These are phyloP conservation scores for Apophysomyces elegans DNA, from an alignment of 371 early-diverging fungal species.

Conservation along the genomic window DNA sequence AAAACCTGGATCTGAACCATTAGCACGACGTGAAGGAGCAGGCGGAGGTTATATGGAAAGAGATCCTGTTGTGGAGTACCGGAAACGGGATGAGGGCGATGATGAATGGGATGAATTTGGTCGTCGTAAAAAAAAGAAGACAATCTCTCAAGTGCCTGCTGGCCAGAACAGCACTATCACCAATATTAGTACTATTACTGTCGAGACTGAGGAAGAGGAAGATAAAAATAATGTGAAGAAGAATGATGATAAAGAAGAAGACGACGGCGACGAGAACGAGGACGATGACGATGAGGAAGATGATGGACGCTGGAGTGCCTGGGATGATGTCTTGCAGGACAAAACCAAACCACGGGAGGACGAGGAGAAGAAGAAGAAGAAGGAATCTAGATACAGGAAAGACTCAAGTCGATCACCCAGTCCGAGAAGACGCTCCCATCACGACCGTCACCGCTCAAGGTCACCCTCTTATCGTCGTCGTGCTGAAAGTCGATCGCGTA, in stretches of 20 bases:
- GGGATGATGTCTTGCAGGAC: slow-evolving; percentile 32
- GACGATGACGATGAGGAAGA: slow-evolving; percentile 35
- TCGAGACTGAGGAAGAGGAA: too few relatives aligned
- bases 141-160: slow-evolving; percentile 5
- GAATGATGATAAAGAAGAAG: slow-evolving; percentile 3
- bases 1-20: slow-evolving; percentile 29
- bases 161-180: background rate
- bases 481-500: too few relatives aligned
- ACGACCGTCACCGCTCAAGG: too few relatives aligned
- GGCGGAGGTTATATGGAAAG: slow-evolving; percentile 41
- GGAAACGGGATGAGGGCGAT: slow-evolving; percentile 24
- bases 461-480: too few relatives aligned
- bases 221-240: too few relatives aligned
- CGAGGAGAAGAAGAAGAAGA: background rate
- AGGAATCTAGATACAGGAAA: too few relatives aligned
- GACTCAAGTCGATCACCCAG: too few relatives aligned
- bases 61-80: slow-evolving; percentile 34
- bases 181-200: too few relatives aligned
- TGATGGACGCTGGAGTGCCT: slow-evolving; percentile 37
- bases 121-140: slow-evolving; percentile 28
- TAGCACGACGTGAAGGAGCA: slow-evolving; percentile 36
- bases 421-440: too few relatives aligned
- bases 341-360: background rate
- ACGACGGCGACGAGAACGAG: slow-evolving; percentile 1
- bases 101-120: slow-evolving; percentile 45